Percentiles rank a stretch among this genome's conserved stretches.
Conservation (phyloP, 208 protist species). For the Leishmania aethiopica region DNA sequence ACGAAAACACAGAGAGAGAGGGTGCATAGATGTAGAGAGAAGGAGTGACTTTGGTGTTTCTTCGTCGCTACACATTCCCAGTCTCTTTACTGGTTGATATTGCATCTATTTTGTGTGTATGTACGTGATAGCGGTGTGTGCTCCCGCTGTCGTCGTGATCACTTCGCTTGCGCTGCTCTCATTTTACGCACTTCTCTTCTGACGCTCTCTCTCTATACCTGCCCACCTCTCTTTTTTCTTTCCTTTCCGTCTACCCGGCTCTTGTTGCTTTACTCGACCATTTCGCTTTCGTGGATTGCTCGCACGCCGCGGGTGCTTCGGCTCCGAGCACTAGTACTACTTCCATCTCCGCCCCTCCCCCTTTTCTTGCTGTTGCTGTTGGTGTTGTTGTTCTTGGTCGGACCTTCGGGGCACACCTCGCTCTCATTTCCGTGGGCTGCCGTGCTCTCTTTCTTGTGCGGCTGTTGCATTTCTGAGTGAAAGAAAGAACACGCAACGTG, state of each 20-base stretch:
- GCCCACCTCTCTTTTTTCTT: neutral
- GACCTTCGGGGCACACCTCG: too few species aligned
- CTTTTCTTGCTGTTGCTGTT: neutral
- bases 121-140: neutral
- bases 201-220: neutral
- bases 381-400: neutral
- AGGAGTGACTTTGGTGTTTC: too few species aligned
- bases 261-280: too few species aligned
- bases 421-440: too few species aligned
- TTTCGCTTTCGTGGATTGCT: too few species aligned
- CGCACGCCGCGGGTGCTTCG: too few species aligned
- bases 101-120: neutral
- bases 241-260: neutral
- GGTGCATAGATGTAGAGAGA: neutral
- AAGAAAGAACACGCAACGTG: too few species aligned
- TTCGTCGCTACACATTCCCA: neutral
- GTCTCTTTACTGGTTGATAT: neutral
- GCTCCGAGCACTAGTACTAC: neutral
- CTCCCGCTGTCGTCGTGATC: too few species aligned
- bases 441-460: neutral
- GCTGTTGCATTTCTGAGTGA: neutral
- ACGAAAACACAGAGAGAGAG: neutral
- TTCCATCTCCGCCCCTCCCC: neutral
- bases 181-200: neutral
- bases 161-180: too few species aligned